Conservation (phyloP, 2,329 filamentous ascomycete genomes). For the Trichoderma afroharzianum region DNA sequence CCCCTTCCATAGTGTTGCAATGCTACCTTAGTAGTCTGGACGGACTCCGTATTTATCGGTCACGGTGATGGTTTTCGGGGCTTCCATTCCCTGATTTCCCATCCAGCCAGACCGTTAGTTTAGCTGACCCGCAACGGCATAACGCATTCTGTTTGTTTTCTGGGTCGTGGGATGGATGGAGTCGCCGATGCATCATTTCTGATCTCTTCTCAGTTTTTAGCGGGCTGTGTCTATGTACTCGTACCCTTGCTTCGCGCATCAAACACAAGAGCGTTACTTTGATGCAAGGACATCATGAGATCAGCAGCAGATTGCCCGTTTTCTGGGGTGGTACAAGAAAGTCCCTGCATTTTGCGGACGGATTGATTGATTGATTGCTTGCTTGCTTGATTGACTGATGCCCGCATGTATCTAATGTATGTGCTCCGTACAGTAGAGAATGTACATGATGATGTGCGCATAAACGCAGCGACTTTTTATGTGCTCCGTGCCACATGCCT, state of each 20-base stretch:
- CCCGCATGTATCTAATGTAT: background rate
- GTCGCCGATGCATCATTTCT: background rate
- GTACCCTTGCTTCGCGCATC: background rate
- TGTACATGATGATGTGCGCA: background rate
- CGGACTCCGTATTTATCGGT: slow-evolving; percentile 3
- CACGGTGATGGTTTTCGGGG: background rate
- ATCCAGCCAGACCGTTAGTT: background rate
- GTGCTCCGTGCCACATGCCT: background rate
- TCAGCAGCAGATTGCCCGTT: background rate
- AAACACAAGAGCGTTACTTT: background rate
- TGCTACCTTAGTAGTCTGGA: background rate
- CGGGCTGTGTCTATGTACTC: too few relatives aligned
- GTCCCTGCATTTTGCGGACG: slow-evolving; percentile 5
- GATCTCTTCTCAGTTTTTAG: background rate
- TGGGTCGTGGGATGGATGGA: background rate
- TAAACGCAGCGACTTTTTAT: background rate
- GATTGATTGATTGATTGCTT: background rate
- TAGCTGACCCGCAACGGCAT: background rate
- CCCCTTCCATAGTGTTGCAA: background rate
- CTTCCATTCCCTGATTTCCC: background rate
- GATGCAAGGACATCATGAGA: slow-evolving; percentile 1
- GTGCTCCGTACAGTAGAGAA: background rate
- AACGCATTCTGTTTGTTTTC: background rate
- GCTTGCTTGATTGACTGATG: background rate
- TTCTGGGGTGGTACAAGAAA: slow-evolving; percentile 6